Base-by-base conservation (phyloP, 306 rosid genomes). In the Citrullus colocynthis region DNA sequence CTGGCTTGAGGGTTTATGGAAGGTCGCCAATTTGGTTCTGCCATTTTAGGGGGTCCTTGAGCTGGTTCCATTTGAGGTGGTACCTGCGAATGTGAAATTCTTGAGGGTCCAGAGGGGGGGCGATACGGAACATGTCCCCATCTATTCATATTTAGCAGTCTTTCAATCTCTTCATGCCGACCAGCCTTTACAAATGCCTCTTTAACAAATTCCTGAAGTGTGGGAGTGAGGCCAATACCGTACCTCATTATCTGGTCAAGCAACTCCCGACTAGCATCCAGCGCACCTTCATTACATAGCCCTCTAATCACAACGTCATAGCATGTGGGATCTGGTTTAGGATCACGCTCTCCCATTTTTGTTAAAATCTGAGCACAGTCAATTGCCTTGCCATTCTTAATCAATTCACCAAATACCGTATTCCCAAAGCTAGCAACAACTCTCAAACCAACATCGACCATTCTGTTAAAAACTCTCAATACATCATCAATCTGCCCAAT, bases 341-440 rank as follows among this genome's bases (percentile, higher is more conserved):
- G 97, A 76, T 95, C 99, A 49, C 86, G 89, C 63, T 88, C 97
- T 55, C 97, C 99, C 97, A 95, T 88, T 85, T 95, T 92, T 77
- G 89, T 87, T 88, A 95, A 88, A 84, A 92, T 74, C 81, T 80
- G 89, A 3, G 88, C 96, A 76, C 97, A 92, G 11, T 92, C 96
- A 44, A 79, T 15, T 39, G 84, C 90, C 81, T 86, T 92, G 1
- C 92, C 97, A 21, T 88, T 89, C 86, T 82, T 89, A 42, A 90
- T 92, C 84, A 95, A 78, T 82, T 90, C 92, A 62, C 81, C 87
- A 56, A 95, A 95, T 49, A 90, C 96, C 80, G 78, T 88, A 42
- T 84, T 89, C 24, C 97, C 93, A 64, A 92, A 92, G 80, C 81
- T 85, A 44, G 97, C 97, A 21, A 92, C 96, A 59, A 95, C 96